Conservation (phyloP, 371 early-diverging fungal species). For the Apophysomyces ossiformis region DNA sequence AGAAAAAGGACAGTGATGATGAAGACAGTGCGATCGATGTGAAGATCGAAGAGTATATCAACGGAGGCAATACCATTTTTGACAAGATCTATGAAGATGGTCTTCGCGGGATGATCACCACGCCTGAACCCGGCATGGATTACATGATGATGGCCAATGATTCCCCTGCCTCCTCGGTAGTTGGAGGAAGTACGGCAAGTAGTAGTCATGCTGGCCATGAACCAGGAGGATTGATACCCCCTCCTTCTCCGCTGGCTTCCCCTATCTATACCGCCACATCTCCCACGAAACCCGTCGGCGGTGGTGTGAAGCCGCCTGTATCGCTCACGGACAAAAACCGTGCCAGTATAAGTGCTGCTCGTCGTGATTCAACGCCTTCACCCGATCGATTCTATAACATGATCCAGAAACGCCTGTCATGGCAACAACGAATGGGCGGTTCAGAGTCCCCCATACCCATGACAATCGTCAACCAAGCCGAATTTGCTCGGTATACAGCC, state of each 20-base stretch:
- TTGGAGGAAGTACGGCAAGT: not conserved
- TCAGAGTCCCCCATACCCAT: slow-evolving; percentile 31
- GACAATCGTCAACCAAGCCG: slow-evolving; percentile 27
- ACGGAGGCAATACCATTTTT: slow-evolving; percentile 55
- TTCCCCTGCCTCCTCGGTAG: slow-evolving; percentile 22
- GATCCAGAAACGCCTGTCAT: slow-evolving; percentile 44
- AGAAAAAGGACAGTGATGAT: slow-evolving; percentile 18
- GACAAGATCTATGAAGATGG: slow-evolving; percentile 64
- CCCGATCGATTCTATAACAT: slow-evolving; percentile 52
- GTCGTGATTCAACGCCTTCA: slow-evolving; percentile 44
- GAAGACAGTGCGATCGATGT: slow-evolving; percentile 28
- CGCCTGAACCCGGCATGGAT: slow-evolving; percentile 25
- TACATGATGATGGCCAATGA: slow-evolving; percentile 4
- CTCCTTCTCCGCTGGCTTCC: slow-evolving; percentile 25
- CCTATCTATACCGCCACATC: slow-evolving; percentile 14
- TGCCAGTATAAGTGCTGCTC: slow-evolving; percentile 5
- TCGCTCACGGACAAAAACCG: slow-evolving; percentile 20
- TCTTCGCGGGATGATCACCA: slow-evolving; percentile 46
- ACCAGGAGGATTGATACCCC: slow-evolving; percentile 14
- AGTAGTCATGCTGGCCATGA: slow-evolving; percentile 15
- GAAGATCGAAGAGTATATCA: slow-evolving; percentile 49
- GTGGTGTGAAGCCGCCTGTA: slow-evolving; percentile 23
- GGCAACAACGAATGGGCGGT: slow-evolving; percentile 29
- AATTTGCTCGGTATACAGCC: slow-evolving; percentile 39
- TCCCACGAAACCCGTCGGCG: slow-evolving; percentile 3